Conservation (phyloP, 2,329 filamentous ascomycete genomes). For the Colletotrichum sp. region DNA sequence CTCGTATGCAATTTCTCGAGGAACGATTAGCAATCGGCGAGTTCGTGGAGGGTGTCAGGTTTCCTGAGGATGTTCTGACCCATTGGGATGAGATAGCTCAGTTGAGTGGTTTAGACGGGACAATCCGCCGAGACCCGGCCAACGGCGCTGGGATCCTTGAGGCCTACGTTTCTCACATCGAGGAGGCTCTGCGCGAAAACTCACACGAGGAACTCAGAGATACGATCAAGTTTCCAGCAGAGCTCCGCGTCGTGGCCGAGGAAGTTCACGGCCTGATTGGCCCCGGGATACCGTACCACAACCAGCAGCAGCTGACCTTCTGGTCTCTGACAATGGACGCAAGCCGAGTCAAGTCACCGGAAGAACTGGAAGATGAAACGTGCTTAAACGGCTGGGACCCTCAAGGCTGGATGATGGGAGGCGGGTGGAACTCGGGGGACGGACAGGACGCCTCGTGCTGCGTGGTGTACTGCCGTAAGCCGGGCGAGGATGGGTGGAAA, state of each 20-base stretch:
- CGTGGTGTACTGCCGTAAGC: neutral
- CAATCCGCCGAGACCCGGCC: neutral
- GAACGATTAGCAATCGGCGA: neutral
- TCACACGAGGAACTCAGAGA: neutral
- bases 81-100: neutral
- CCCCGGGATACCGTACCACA: neutral
- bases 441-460: neutral
- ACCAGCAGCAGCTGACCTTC: neutral
- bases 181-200: neutral
- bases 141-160: neutral
- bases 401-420: neutral
- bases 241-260: neutral
- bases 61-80: neutral
- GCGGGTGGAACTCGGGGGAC: neutral
- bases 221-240: fast-evolving
- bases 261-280: neutral
- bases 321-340: neutral
- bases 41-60: neutral
- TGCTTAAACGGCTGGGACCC: neutral
- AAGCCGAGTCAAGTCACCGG: fast-evolving
- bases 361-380: neutral
- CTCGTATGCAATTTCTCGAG: neutral
- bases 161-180: neutral
- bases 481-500: neutral
- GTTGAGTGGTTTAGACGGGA: neutral